phyloP scores from a whole-genome alignment of 305 asterid species.

The Solanum hybrid region DNA sequence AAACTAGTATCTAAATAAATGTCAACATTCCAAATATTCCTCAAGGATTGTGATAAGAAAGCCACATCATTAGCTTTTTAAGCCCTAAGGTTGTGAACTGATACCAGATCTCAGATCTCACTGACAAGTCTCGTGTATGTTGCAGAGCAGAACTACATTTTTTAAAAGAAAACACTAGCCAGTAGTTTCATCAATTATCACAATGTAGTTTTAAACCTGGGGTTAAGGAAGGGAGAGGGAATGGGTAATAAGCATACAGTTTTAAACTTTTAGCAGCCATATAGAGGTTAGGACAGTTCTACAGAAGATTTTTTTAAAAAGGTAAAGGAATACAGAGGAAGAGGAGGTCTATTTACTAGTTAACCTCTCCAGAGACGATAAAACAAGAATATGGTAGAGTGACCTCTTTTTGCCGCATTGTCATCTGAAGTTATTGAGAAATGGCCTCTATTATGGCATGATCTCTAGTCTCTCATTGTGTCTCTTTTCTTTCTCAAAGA shows the following conservation, averaged over 20 bases:
- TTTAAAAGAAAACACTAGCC: not conserved
- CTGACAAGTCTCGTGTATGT: not conserved
- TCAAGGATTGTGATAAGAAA: not conserved
- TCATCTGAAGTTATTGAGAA: not conserved
- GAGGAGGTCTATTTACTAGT: not conserved
- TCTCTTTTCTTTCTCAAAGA: not conserved
- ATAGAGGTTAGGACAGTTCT: not conserved
- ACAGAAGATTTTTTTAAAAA: not conserved
- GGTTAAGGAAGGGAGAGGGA: not conserved
- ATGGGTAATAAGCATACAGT: not conserved
- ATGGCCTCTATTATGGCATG: not conserved
- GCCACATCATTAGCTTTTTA: not conserved
- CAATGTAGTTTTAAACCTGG: not conserved
- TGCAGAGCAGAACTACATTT: not conserved
- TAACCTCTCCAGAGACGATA: not conserved
- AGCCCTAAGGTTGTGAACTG: not conserved
- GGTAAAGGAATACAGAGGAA: not conserved
- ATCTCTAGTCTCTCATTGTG: not conserved
- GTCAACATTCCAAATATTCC: not conserved
- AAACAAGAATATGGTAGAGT: not conserved
- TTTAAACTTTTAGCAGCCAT: not conserved
- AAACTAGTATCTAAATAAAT: not conserved
- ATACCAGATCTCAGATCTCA: not conserved
- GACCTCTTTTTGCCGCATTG: not conserved
- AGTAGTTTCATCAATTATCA: not conserved